phyloP scores from a whole-genome alignment of 352 stramenopile genomes.

The Phytophthora pini region DNA sequence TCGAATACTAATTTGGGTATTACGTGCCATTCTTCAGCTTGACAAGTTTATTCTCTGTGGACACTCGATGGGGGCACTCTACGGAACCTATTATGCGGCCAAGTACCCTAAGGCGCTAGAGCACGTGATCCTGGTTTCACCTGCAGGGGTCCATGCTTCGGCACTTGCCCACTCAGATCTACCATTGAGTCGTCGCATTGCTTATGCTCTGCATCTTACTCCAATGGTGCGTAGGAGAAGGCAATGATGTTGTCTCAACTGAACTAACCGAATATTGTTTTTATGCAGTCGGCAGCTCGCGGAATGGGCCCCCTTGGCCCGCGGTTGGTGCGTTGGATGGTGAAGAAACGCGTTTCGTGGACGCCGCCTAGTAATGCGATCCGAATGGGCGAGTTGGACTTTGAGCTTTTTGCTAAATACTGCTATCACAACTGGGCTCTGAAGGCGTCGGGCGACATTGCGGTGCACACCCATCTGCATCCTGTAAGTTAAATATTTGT shows the following conservation, averaged over 20 bases:
- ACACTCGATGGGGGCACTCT: conserved; percentile 81
- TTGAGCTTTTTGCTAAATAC: conserved; percentile 68
- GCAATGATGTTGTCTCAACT: neutral
- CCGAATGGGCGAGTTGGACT: conserved; percentile 63
- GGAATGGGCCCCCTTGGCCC: conserved; percentile 62
- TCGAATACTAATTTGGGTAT: neutral
- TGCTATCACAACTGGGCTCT: conserved; percentile 82
- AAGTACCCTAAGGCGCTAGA: conserved; percentile 64
- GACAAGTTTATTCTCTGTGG: conserved; percentile 67
- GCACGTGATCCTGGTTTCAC: conserved; percentile 74
- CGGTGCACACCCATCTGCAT: conserved; percentile 71
- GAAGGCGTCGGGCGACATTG: conserved; percentile 67
- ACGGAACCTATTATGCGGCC: conserved; percentile 65
- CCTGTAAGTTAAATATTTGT: conserved; percentile 37
- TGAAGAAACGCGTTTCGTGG: conserved; percentile 56
- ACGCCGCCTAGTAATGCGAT: conserved; percentile 69
- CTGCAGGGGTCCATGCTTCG: conserved; percentile 53
- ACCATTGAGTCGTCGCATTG: conserved; percentile 37
- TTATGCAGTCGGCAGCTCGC: conserved; percentile 49
- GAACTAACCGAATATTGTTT: neutral
- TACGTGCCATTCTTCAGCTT: conserved; percentile 34
- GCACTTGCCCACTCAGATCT: conserved; percentile 37
- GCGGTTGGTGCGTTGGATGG: conserved; percentile 52
- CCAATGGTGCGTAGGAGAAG: conserved; percentile 47
- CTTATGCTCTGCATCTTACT: conserved; percentile 48